These are phyloP conservation scores for Ceratocystis harringtonii DNA, from an alignment of 2,329 filamentous ascomycete genomes.

Conservation along the genomic window DNA sequence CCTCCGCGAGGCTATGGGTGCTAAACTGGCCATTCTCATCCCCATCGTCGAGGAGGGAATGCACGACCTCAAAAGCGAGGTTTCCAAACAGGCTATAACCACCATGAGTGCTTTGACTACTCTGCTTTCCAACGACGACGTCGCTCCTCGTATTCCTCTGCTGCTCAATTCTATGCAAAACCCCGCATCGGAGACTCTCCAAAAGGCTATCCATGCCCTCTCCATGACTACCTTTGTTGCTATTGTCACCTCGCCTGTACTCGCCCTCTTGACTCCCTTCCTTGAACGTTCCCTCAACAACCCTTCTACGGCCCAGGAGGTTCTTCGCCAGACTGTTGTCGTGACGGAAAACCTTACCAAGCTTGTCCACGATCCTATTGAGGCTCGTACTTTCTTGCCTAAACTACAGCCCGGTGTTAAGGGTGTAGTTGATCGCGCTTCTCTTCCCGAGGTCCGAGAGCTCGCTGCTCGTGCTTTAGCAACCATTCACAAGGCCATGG, in stretches of 20 bases:
- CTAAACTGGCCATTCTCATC: constrained; percentile 71
- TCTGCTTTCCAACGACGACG: constrained; percentile 91
- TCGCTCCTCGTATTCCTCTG: constrained; percentile 78
- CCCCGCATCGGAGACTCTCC: constrained; percentile 70
- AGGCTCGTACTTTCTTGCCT: constrained; percentile 86
- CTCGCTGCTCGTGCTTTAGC: constrained; percentile 66
- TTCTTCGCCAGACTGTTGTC: constrained; percentile 86
- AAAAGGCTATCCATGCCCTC: constrained; percentile 92
- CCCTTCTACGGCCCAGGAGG: constrained; percentile 80
- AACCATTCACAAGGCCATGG: constrained; percentile 92
- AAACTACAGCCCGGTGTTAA: constrained; percentile 91
- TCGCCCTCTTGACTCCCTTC: constrained; percentile 85
- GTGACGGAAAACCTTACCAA: constrained; percentile 97
- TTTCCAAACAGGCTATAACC: constrained; percentile 75
- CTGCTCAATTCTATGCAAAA: constrained; percentile 92
- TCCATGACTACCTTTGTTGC: constrained; percentile 98
- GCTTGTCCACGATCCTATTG: constrained; percentile 86
- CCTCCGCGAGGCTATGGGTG: constrained; percentile 79
- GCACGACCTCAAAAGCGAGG: constrained; percentile 88
- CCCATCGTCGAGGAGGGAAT: constrained; percentile 84
- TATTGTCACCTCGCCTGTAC: constrained; percentile 83
- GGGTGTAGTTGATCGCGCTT: constrained; percentile 71
- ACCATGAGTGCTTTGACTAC: constrained; percentile 85
- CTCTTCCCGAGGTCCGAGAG: constrained; percentile 86
- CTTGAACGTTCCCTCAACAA: constrained; percentile 89